These are phyloP conservation scores for Aspergillus mulundensis DNA, from an alignment of 495 filamentous ascomycete genomes.

Conservation along the genomic window DNA sequence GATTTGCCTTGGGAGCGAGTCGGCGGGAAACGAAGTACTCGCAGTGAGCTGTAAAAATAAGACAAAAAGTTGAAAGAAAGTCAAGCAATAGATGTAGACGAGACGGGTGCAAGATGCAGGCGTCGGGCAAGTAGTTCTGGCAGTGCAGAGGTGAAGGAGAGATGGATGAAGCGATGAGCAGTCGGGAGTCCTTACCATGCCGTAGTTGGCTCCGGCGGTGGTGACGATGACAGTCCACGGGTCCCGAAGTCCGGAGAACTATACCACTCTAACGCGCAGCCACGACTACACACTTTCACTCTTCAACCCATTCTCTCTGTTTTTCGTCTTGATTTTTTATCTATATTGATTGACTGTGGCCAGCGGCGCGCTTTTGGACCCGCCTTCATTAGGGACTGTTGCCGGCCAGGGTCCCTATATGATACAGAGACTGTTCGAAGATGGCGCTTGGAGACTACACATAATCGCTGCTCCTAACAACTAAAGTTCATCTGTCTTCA, in stretches of 20 bases:
- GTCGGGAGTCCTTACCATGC: conserved; percentile 20
- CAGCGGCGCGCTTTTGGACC: too few species aligned
- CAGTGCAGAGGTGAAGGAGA: conserved; percentile 6
- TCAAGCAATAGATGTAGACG: conserved; percentile 2
- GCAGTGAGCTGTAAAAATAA: conserved; percentile 1
- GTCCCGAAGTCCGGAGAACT: not conserved
- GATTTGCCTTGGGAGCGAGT: conserved; percentile 1
- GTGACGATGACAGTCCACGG: conserved; percentile 31
- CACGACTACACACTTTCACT: too few species aligned
- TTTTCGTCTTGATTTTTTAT: too few species aligned
- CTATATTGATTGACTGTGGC: too few species aligned
- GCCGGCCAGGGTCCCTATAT: too few species aligned
- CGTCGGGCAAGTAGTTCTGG: conserved; percentile 1
- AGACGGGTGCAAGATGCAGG: conserved; percentile 7
- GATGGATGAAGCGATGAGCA: conserved; percentile 15
- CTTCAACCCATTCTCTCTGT: not conserved
- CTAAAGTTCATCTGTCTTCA: too few species aligned
- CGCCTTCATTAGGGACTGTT: too few species aligned
- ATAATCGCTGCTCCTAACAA: too few species aligned
- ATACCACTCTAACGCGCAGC: conserved; percentile 1
- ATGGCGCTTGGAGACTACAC: too few species aligned
- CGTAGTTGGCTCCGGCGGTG: conserved; percentile 20
- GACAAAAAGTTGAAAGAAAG: not conserved
- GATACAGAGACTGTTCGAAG: too few species aligned
- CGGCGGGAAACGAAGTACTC: not conserved